Conservation (phyloP, 108 stramenopile genomes). For the Cylindrotheca fusiformis region DNA sequence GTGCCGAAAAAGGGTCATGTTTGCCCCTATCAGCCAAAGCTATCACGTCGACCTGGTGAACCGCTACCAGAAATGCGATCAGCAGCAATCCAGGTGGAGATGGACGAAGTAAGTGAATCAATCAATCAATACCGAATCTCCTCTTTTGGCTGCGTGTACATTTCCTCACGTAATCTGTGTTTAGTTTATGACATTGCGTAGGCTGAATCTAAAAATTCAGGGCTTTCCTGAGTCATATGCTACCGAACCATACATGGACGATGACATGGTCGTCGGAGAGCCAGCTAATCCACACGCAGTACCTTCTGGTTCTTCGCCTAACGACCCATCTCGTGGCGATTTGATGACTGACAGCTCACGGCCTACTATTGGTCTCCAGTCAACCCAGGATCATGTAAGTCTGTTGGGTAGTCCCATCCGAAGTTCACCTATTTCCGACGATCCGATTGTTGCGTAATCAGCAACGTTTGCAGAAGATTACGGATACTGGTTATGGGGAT, state of each 20-base stretch:
- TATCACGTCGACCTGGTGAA: constrained; percentile 78
- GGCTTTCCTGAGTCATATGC: constrained; percentile 89
- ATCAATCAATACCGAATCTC: constrained; percentile 28
- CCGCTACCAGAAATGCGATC: constrained; percentile 80
- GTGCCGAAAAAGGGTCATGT: constrained; percentile 92
- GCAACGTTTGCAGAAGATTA: not conserved
- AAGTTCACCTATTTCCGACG: constrained; percentile 25
- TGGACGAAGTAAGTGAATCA: too few species aligned
- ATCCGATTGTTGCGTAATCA: constrained; percentile 23
- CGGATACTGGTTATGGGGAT: too few species aligned
- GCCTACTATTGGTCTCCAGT: not conserved
- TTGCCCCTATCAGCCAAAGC: constrained; percentile 90
- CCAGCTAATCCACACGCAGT: constrained; percentile 21
- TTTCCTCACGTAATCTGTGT: too few species aligned
- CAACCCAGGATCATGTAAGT: constrained; percentile 17
- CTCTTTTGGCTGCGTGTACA: too few species aligned
- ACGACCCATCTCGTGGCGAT: too few species aligned
- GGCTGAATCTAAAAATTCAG: constrained; percentile 83
- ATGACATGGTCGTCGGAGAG: constrained; percentile 44
- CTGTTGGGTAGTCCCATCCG: constrained; percentile 20
- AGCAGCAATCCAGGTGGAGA: constrained; percentile 86
- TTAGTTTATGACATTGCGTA: constrained; percentile 86
- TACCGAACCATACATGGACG: constrained; percentile 52
- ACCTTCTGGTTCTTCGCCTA: constrained; percentile 13
- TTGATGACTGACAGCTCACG: not conserved